A percentile compares a stretch with the other conserved stretches of the same genome.
Evolutionary conservation across 192 early-diverging fungal genomes (phyloP).

Genomic region (Chytriomyces sp.): DNA sequence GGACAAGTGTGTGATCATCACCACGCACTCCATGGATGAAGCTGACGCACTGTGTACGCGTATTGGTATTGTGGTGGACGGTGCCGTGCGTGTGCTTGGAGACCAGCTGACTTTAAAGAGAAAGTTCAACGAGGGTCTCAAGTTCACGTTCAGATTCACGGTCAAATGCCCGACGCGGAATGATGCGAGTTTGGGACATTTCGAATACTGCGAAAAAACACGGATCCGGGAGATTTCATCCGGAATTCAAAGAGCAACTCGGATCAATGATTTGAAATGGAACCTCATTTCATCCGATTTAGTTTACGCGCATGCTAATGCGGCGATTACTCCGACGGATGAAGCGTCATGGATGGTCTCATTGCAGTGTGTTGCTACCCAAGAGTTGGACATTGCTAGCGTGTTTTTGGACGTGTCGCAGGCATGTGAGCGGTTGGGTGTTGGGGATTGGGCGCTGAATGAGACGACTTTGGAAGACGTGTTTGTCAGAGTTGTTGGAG

Average conservation of each 20-base stretch:
- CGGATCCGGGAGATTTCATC: slow-evolving; percentile 1
- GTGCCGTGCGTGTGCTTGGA: slow-evolving; percentile 38
- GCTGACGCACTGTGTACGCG: slow-evolving; percentile 57
- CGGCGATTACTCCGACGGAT: neutral
- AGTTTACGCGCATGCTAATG: slow-evolving; percentile 20
- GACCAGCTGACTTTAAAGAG: slow-evolving; percentile 40
- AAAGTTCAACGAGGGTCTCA: slow-evolving; percentile 44
- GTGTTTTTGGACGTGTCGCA: slow-evolving; percentile 34
- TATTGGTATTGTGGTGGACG: slow-evolving; percentile 47
- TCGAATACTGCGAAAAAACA: neutral
- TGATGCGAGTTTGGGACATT: neutral
- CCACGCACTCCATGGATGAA: slow-evolving; percentile 77
- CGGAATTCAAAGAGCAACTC: neutral
- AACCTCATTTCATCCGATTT: slow-evolving; percentile 27
- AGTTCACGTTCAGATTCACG: slow-evolving; percentile 36
- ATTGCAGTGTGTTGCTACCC: slow-evolving; percentile 12
- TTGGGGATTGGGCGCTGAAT: slow-evolving; percentile 70
- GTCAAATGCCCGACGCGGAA: neutral
- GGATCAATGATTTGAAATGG: neutral
- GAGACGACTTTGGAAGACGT: slow-evolving; percentile 77
- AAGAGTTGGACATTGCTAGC: slow-evolving; percentile 30
- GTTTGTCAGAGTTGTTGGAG: slow-evolving; percentile 58
- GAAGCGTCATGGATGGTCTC: slow-evolving; percentile 39
- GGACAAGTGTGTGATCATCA: slow-evolving; percentile 54
- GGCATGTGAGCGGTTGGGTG: slow-evolving; percentile 9